Conservation (phyloP, 2,329 filamentous ascomycete genomes). For the Diaporthe sp. region DNA sequence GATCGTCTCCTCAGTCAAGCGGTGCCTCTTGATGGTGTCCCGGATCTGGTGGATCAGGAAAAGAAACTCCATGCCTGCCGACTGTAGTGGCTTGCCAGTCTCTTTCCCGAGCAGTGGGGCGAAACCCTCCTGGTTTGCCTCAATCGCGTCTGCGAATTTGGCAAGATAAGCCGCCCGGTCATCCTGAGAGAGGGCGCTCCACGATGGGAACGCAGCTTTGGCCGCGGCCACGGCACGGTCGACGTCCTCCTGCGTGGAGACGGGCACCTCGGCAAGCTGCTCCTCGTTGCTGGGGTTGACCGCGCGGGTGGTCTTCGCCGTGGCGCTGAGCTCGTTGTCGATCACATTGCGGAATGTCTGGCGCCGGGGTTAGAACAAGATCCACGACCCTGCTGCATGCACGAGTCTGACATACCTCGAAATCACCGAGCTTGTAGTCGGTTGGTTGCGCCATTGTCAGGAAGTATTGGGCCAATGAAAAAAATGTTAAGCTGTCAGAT, state of each 20-base stretch:
- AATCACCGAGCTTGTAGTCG: conserved; percentile 29
- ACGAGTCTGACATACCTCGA: conserved; percentile 17
- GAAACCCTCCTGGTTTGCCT: conserved; percentile 46
- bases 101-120: conserved; percentile 44
- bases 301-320: conserved; percentile 46
- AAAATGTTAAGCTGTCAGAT: not conserved
- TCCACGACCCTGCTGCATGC: not conserved
- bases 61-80: conserved; percentile 18
- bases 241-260: conserved; percentile 55
- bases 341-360: conserved; percentile 47
- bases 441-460: not conserved
- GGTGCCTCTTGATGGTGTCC: conserved; percentile 24
- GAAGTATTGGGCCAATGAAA: too few relatives aligned
- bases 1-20: conserved; percentile 26
- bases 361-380: not conserved
- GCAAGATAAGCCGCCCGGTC: conserved; percentile 51
- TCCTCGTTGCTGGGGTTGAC: conserved; percentile 53
- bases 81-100: conserved; percentile 44
- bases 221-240: conserved; percentile 55
- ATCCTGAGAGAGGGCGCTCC: conserved; percentile 53
- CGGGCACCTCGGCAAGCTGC: conserved; percentile 53
- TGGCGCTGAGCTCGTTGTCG: conserved; percentile 43
- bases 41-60: conserved; percentile 8
- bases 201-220: conserved; percentile 53
- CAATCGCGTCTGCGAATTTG: conserved; percentile 52